A percentile compares a stretch with the other conserved stretches of the same genome.
Evolutionary conservation across 768 basidiomycete species (phyloP).

Genomic region (Daedaleopsis sinensis): DNA sequence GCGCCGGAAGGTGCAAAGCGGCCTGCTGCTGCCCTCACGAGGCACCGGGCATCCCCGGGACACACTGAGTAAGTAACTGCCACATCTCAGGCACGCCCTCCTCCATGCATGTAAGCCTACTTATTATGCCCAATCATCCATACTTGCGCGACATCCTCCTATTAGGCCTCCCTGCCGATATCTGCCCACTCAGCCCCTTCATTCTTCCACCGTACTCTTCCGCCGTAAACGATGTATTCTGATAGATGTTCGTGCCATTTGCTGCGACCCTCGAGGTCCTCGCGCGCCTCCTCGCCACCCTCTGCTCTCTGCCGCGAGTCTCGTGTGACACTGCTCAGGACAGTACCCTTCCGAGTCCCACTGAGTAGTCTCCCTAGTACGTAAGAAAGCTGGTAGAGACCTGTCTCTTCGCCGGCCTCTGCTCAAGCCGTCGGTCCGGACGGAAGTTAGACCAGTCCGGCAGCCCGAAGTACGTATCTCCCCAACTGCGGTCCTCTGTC

Average conservation of each 20-base stretch:
- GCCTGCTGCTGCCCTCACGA: not conserved
- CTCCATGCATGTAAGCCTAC: not conserved
- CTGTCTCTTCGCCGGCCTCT: not conserved
- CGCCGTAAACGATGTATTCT: no score
- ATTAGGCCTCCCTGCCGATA: slow-evolving; percentile 1
- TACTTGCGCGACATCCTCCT: not conserved
- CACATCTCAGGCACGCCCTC: slow-evolving; percentile 18
- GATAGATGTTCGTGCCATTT: not conserved
- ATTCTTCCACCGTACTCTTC: not conserved
- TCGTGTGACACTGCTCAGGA: slow-evolving; percentile 12
- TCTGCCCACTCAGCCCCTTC: not conserved
- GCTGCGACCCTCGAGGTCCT: not conserved
- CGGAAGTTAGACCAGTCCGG: not conserved
- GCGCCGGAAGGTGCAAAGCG: not conserved
- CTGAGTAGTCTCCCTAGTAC: slow-evolving; percentile 9
- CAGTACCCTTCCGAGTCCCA: slow-evolving; percentile 11
- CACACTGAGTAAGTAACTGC: slow-evolving; percentile 7
- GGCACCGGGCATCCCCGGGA: slow-evolving; percentile 21
- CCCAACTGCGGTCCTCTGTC: no score
- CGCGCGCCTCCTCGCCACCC: not conserved
- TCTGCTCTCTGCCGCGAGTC: slow-evolving; percentile 14
- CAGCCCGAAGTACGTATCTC: not conserved
- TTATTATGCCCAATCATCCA: not conserved
- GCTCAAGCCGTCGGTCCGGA: not conserved
- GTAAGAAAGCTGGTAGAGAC: slow-evolving; percentile 5